Evolutionary conservation across 495 filamentous ascomycete genomes (phyloP), one percentile per base, ranked within the genome.

Genomic region (Lophium mytilinum): DNA sequence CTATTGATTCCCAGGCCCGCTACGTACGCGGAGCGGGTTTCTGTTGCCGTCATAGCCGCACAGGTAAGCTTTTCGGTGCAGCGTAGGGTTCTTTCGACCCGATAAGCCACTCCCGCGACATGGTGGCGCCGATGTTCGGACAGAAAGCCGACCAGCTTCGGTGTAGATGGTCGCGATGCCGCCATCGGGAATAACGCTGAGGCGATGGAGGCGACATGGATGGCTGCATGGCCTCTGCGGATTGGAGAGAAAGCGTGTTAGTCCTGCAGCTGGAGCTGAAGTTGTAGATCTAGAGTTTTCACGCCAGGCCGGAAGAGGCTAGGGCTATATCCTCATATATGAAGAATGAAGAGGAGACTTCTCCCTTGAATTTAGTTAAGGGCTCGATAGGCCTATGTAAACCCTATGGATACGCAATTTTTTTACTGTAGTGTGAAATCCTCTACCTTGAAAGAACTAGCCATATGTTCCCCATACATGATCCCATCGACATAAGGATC

Each of bases 51-150:
- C 52, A 52, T 61, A 61, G 30, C 57, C 58, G 53, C 43, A 45
- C 43, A 55, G 52, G 48, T 17, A 56, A 18, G 52, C 58, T 61
- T 61, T 61, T 61, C 52, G 52, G 58, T 42, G 50, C 47, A 52
- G 41, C 24, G 24, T 30, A 30, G 24, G 24, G n/a, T 15, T 17
- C 43, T 47, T 47, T 47, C 3, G n/a, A 15, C 3, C 21, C 43
- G n/a, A 21, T 21, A 15, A 47, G n/a, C 43, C 43, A n/a, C 11
- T 47, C 43, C 18, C 43, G 43, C 21, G n/a, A 47, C 43, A 2
- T 5, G 43, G 18, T 21, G 30, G 33, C 14, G 6, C 45, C 45
- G 45, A 18, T 18, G 11, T 11, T 47, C 43, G 43, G 43, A 17
- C n/a, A 17, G 39, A 41, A 41, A 17, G 12, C 17, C 17, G 39